Evolutionary conservation across 139 green algal species (phyloP).

Genomic region (Desmodesmus armatus): DNA sequence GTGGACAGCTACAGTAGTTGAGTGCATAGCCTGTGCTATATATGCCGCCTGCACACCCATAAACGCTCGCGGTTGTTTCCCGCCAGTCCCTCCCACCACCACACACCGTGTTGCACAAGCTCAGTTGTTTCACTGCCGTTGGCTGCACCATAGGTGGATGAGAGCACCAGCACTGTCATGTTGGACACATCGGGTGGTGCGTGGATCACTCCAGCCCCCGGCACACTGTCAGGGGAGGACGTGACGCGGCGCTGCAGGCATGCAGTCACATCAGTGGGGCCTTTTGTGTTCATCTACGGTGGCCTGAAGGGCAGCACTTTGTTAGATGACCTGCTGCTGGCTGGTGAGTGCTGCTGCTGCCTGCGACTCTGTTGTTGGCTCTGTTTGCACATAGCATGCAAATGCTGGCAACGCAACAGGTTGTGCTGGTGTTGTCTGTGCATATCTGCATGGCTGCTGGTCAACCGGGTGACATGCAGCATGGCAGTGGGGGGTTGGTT

Average conservation of each 20-base stretch:
- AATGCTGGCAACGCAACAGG: not conserved
- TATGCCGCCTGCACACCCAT: too few relatives aligned
- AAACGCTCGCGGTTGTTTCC: too few relatives aligned
- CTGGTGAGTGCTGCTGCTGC: conserved; percentile 20
- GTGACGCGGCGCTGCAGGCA: conserved; percentile 79
- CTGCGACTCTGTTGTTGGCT: too few relatives aligned
- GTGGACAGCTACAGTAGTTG: too few relatives aligned
- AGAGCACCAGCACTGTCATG: conserved; percentile 80
- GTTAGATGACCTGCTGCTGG: conserved; percentile 76
- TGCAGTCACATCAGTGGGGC: conserved; percentile 87
- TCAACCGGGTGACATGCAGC: too few relatives aligned
- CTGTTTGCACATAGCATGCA: not conserved
- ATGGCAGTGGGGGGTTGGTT: too few relatives aligned
- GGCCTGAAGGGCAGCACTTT: conserved; percentile 86
- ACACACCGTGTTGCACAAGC: too few relatives aligned
- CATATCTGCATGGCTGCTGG: not conserved
- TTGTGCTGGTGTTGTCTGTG: not conserved
- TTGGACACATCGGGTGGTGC: conserved; percentile 90
- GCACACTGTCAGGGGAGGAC: conserved; percentile 56
- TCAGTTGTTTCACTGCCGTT: not conserved
- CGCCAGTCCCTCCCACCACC: too few relatives aligned
- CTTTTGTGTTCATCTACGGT: conserved; percentile 96
- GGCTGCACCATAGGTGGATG: conserved; percentile 78
- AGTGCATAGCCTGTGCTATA: too few relatives aligned
- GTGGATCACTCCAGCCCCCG: conserved; percentile 63